These are phyloP conservation scores for Oligophagozyma castellii DNA, from an alignment of 1,139 yeast genomes.

Conservation along the genomic window DNA sequence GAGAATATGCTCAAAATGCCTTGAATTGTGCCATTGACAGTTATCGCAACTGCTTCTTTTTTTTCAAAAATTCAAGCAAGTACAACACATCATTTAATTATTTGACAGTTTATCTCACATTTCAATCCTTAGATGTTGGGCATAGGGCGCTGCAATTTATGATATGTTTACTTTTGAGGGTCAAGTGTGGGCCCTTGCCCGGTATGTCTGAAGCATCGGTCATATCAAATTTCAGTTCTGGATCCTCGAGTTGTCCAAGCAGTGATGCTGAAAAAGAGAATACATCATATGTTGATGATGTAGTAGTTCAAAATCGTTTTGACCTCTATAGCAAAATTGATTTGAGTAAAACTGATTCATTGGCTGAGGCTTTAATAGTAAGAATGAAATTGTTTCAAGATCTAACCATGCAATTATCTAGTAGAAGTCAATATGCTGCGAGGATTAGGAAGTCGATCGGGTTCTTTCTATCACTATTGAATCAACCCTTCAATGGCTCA, in stretches of 20 bases:
- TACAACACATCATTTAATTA: slow-evolving; percentile 26
- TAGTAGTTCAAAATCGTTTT: slow-evolving; percentile 3
- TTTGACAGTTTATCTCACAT: slow-evolving; percentile 32
- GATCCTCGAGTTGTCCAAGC: slow-evolving; percentile 3
- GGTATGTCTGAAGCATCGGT: slow-evolving; percentile 21
- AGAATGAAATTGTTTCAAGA: slow-evolving; percentile 28
- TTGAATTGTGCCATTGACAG: slow-evolving; percentile 30
- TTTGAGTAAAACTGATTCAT: slow-evolving; percentile 24
- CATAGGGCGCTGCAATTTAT: slow-evolving; percentile 39
- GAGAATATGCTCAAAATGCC: slow-evolving; percentile 28
- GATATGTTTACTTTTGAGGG: slow-evolving; percentile 36
- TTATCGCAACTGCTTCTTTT: slow-evolving; percentile 27
- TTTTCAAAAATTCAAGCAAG: slow-evolving; percentile 22
- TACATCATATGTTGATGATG: slow-evolving; percentile 2
- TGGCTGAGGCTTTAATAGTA: slow-evolving; percentile 25
- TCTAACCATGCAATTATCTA: slow-evolving; percentile 25
- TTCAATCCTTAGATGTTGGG: slow-evolving; percentile 34
- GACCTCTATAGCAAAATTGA: slow-evolving; percentile 12
- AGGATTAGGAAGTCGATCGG: slow-evolving; percentile 37
- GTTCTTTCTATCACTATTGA: slow-evolving; percentile 29
- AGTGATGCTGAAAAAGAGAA: slow-evolving; percentile 8
- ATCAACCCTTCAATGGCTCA: slow-evolving; percentile 17
- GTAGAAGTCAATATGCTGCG: slow-evolving; percentile 42
- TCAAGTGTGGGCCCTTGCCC: slow-evolving; percentile 31
- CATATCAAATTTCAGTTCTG: slow-evolving; percentile 13